A percentile compares a stretch with the other conserved stretches of the same genome.
Evolutionary conservation across 1,284 basidiomycete species (phyloP).

Genomic region (Meripilus lineatus): DNA sequence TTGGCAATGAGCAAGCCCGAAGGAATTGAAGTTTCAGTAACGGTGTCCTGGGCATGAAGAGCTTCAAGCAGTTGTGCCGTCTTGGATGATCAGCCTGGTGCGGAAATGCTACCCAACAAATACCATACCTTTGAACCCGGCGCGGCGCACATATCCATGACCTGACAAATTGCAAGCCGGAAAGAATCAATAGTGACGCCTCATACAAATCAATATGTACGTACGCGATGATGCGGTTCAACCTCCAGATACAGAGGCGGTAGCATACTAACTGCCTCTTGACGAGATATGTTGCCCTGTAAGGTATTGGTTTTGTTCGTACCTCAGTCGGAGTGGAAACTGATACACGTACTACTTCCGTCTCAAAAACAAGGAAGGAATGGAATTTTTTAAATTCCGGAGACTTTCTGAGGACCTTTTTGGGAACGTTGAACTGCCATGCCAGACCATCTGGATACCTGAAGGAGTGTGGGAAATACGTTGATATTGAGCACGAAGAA

Average conservation of each 20-base stretch:
- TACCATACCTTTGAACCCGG: conserved; percentile 85
- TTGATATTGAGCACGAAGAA: conserved; percentile 2
- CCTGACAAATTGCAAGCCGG: conserved; percentile 44
- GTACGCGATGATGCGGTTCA: conserved; percentile 82
- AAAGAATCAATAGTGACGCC: no score
- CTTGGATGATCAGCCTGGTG: conserved; percentile 30
- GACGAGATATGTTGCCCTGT: conserved; percentile 92
- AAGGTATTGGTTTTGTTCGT: no score
- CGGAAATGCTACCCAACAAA: not conserved
- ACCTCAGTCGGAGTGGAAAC: not conserved
- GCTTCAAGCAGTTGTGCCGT: conserved; percentile 92
- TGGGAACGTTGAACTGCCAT: conserved; percentile 94
- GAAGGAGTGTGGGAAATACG: conserved; percentile 4
- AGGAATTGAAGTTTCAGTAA: conserved; percentile 59
- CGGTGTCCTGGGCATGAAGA: conserved; percentile 67
- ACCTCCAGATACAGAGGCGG: conserved; percentile 95
- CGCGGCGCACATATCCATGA: conserved; percentile 99
- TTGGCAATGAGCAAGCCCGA: conserved; percentile 84
- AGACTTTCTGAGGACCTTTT: conserved; percentile 84
- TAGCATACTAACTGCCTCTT: conserved; percentile 99
- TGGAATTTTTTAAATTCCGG: conserved; percentile 97
- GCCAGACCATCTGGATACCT: conserved; percentile 94
- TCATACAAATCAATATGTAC: no score
- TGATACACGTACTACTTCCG: conserved; percentile 74
- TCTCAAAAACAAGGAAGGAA: conserved; percentile 96